Evolutionary conservation across 495 filamentous ascomycete species (phyloP).

Genomic region (Neurospora sp.): DNA sequence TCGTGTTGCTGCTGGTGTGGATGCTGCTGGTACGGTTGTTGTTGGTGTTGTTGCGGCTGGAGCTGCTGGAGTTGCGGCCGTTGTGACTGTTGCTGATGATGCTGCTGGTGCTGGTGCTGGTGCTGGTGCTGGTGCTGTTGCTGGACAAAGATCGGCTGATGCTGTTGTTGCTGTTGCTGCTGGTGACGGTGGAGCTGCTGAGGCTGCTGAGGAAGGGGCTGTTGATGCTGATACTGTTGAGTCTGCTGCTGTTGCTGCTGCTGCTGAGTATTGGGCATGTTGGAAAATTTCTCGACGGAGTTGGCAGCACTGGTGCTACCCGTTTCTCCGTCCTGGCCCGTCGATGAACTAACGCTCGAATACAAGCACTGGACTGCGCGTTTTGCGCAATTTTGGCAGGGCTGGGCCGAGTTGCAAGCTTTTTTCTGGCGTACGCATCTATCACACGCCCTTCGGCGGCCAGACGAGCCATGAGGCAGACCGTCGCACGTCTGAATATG

Average conservation of each 20-base stretch:
- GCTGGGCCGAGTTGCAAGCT: conserved; percentile 22
- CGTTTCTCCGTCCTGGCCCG: background rate
- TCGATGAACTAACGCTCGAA: conserved; percentile 2
- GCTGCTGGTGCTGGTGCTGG: background rate
- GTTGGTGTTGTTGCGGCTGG: background rate
- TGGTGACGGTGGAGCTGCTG: background rate
- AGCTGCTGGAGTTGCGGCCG: background rate
- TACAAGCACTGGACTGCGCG: conserved; percentile 16
- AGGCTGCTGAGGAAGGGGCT: background rate
- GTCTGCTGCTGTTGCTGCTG: background rate
- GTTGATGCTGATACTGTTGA: background rate
- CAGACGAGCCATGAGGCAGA: conserved; percentile 5
- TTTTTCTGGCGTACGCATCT: conserved; percentile 25
- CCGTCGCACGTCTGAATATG: conserved; percentile 24
- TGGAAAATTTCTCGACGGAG: background rate
- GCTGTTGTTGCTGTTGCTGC: background rate
- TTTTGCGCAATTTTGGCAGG: conserved; percentile 20
- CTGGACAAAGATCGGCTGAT: background rate
- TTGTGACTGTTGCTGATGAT: background rate
- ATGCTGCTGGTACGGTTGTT: background rate
- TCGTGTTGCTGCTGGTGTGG: background rate
- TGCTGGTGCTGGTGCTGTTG: background rate
- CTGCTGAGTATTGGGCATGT: background rate
- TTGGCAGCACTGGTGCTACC: background rate
- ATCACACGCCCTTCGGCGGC: conserved; percentile 20